A percentile compares a stretch with the other conserved stretches of the same genome.
Evolutionary conservation across 1,139 yeast genomes (phyloP).

Genomic region (Kodamaea sp.): DNA sequence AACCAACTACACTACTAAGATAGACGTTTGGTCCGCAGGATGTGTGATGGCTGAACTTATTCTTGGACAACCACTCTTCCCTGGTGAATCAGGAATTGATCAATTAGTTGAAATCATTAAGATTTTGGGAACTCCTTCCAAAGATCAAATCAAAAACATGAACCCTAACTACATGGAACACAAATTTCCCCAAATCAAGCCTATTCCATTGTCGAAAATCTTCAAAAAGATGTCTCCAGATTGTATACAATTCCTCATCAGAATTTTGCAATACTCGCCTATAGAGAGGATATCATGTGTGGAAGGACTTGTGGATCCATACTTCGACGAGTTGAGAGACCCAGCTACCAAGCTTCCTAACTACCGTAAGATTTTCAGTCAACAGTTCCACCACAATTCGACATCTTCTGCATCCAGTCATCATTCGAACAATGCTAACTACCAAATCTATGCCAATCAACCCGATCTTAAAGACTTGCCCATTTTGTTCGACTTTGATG

Average conservation of each 20-base stretch:
- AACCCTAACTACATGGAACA: slow-evolving; percentile 98
- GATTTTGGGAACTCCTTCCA: slow-evolving; percentile 91
- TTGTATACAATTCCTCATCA: slow-evolving; percentile 61
- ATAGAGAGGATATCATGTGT: slow-evolving; percentile 67
- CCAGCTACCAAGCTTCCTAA: slow-evolving; percentile 56
- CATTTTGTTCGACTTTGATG: slow-evolving; percentile 51
- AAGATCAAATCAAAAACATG: slow-evolving; percentile 92
- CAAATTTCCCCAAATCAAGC: slow-evolving; percentile 92
- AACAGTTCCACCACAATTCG: slow-evolving; percentile 33
- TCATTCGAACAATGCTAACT: slow-evolving; percentile 33
- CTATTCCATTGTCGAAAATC: slow-evolving; percentile 84
- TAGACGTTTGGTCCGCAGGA: slow-evolving; percentile 97
- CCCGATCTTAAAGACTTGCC: slow-evolving; percentile 48
- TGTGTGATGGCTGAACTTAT: slow-evolving; percentile 97
- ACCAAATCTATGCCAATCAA: slow-evolving; percentile 40
- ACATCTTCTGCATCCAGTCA: slow-evolving; percentile 18
- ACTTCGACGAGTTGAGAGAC: slow-evolving; percentile 73
- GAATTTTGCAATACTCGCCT: slow-evolving; percentile 76
- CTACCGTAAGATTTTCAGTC: slow-evolving; percentile 48
- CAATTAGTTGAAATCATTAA: slow-evolving; percentile 96
- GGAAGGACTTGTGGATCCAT: slow-evolving; percentile 67
- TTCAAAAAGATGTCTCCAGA: slow-evolving; percentile 68
- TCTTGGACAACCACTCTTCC: slow-evolving; percentile 94
- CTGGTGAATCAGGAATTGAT: slow-evolving; percentile 97
- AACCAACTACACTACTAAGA: slow-evolving; percentile 91